Percentiles rank a stretch among this genome's conserved stretches.
Evolutionary conservation across 1,284 basidiomycete species (phyloP).

Genomic region (Apiotrichum mycotoxinovorans): DNA sequence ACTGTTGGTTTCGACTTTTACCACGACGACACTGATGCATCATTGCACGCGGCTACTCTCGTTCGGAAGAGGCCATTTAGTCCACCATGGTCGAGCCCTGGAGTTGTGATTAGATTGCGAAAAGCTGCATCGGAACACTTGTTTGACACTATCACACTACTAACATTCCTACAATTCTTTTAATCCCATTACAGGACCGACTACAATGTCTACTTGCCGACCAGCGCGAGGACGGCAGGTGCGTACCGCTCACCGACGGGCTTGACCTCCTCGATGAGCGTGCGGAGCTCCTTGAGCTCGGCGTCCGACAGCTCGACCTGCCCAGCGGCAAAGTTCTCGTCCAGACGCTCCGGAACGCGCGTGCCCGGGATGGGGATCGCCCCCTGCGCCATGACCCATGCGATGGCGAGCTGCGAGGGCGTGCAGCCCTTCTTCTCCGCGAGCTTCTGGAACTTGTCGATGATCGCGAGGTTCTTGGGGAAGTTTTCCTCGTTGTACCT

Average conservation of each 20-base stretch:
- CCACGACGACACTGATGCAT: too few relatives aligned
- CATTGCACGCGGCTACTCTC: too few relatives aligned
- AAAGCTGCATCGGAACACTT: too few relatives aligned
- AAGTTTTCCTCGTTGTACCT: slow-evolving; percentile 44
- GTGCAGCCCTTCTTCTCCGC: slow-evolving; percentile 45
- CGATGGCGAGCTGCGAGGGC: slow-evolving; percentile 48
- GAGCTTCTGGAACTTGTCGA: slow-evolving; percentile 30
- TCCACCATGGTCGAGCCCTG: too few relatives aligned
- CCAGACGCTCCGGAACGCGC: slow-evolving; percentile 26
- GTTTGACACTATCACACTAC: too few relatives aligned
- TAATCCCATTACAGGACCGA: too few relatives aligned
- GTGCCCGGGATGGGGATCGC: slow-evolving; percentile 50
- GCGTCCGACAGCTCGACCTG: slow-evolving; percentile 33
- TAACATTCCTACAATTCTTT: too few relatives aligned
- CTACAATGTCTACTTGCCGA: slow-evolving; percentile 10
- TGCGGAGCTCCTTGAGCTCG: slow-evolving; percentile 40
- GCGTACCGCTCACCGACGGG: slow-evolving; percentile 21
- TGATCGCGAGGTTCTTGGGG: slow-evolving; percentile 41
- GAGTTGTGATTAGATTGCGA: too few relatives aligned
- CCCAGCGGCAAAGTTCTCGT: slow-evolving; percentile 43
- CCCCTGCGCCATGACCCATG: slow-evolving; percentile 51
- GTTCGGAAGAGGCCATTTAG: too few relatives aligned
- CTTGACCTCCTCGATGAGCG: slow-evolving; percentile 31
- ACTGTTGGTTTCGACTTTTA: too few relatives aligned
- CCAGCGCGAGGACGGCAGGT: neutral